Evolutionary conservation across 768 basidiomycete genomes (phyloP).

Genomic region (Pulveroboletus sp.): DNA sequence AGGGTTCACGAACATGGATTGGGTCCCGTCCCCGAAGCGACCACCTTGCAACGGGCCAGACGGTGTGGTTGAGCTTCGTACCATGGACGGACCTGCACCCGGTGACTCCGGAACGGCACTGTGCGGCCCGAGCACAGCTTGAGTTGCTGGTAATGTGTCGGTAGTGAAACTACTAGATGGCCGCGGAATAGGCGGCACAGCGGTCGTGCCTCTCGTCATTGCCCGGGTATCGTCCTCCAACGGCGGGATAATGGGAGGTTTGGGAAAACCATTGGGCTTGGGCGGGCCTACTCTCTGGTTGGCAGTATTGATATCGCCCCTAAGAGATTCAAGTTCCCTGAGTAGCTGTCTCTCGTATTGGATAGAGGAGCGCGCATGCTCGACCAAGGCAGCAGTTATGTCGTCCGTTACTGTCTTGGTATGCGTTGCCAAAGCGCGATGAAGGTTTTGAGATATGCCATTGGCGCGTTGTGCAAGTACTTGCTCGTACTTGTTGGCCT

Average conservation of each 20-base stretch:
- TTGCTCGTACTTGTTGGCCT: constrained; percentile 92
- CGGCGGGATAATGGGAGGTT: constrained; percentile 56
- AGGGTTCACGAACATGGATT: constrained; percentile 73
- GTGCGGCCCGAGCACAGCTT: constrained; percentile 25
- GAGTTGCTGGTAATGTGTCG: constrained; percentile 13
- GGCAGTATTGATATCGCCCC: constrained; percentile 67
- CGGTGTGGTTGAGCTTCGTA: constrained; percentile 13
- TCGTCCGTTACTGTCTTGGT: constrained; percentile 88
- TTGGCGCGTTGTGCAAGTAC: constrained; percentile 79
- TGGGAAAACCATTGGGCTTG: constrained; percentile 47
- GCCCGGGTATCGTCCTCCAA: constrained; percentile 55
- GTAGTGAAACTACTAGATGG: constrained; percentile 18
- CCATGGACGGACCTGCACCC: constrained; percentile 50
- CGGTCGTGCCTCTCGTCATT: constrained; percentile 11
- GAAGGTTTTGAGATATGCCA: constrained; percentile 91
- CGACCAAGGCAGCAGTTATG: constrained; percentile 81
- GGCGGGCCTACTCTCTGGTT: constrained; percentile 52
- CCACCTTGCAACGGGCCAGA: constrained; percentile 56
- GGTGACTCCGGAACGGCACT: constrained; percentile 44
- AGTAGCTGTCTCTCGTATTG: constrained; percentile 89
- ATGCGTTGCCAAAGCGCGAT: constrained; percentile 79
- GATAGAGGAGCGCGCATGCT: constrained; percentile 88
- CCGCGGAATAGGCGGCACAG: constrained; percentile 22
- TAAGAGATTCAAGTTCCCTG: constrained; percentile 81
- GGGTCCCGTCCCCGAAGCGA: constrained; percentile 67